Base-by-base conservation (phyloP, 1,284 basidiomycete species). In the Flammula alnicola region DNA sequence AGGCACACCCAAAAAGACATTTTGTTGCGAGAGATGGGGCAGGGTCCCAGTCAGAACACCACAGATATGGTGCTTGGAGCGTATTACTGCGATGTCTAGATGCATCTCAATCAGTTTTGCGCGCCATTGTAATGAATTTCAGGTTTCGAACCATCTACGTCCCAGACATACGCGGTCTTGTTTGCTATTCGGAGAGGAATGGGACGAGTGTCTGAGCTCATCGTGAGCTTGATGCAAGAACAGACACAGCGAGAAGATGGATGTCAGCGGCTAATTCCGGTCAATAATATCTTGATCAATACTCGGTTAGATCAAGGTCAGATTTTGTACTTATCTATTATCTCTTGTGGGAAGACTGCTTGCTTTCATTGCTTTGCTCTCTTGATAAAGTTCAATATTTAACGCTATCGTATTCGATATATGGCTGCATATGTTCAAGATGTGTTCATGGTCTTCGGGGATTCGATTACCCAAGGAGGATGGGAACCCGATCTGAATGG, bases 1-100 rank as follows among this genome's bases (percentile, higher is more conserved):
- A 1, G 97, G 97, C 12, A 94, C 71, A 10, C 97, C 97, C 12
- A 99, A 77, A 65, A 99, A 99, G 1, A 93, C 84, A 70, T 99
- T 99, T 71, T 99, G 97, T 65, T 98, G 96, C 3, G 93, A 88
- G 0, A 98, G 80, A 63, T 95, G 91, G 2, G 97, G 95, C 16
- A 99, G 79, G 0, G 97, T 98, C 0, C 97, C 97, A 0, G 82
- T 82, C 33, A 98, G 72, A 42, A 94, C 76, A 29, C 96, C 95
- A 59, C 89, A 93, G 39, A 98, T 81, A 52, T 81, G 86, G 66
- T 97, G 85, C 54, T 84, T 71, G 27, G 88, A 83, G 38, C 95
- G 89, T 4, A 97, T 70, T 3, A 72, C 78, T 9, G 86, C 84
- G 56, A 93, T 85, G 64, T 93, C 94, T 93, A 55, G 42, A 51